Evolutionary conservation across 306 rosid genomes (phyloP).

Genomic region (Prinsepia uniflora): DNA sequence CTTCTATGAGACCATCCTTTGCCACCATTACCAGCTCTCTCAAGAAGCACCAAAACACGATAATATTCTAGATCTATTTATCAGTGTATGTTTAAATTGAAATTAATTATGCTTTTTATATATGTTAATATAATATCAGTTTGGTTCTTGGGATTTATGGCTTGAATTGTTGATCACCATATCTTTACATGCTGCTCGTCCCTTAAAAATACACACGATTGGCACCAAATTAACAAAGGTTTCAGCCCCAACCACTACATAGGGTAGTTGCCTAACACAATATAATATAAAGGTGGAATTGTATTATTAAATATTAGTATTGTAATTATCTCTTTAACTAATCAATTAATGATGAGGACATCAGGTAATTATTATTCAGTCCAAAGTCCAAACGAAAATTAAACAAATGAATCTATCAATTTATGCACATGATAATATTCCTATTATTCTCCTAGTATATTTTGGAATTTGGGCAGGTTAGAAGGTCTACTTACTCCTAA

Average conservation of each 20-base stretch:
- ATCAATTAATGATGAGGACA: too few species aligned
- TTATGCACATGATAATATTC: too few species aligned
- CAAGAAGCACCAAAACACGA: constrained; percentile 21
- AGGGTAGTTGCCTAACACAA: too few species aligned
- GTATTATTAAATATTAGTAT: too few species aligned
- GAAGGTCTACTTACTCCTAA: too few species aligned
- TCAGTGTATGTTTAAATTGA: too few species aligned
- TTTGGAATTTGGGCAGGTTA: too few species aligned
- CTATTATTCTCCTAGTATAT: too few species aligned
- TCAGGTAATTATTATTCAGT: too few species aligned
- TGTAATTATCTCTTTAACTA: background rate
- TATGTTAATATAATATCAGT: background rate
- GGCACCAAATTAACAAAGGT: background rate
- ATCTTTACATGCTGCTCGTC: background rate
- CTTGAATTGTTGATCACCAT: background rate
- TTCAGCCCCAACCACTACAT: background rate
- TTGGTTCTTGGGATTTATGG: background rate
- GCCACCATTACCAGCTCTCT: constrained; percentile 37
- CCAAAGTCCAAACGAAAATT: too few species aligned
- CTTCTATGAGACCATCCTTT: constrained; percentile 55
- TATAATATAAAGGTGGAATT: too few species aligned
- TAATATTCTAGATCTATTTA: background rate
- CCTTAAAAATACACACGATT: background rate
- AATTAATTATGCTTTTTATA: background rate
- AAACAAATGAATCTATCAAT: too few species aligned